Percentiles rank a stretch among this genome's conserved stretches.
Evolutionary conservation across 352 stramenopile species (phyloP).

Genomic region (Pythium grandisporangium): DNA sequence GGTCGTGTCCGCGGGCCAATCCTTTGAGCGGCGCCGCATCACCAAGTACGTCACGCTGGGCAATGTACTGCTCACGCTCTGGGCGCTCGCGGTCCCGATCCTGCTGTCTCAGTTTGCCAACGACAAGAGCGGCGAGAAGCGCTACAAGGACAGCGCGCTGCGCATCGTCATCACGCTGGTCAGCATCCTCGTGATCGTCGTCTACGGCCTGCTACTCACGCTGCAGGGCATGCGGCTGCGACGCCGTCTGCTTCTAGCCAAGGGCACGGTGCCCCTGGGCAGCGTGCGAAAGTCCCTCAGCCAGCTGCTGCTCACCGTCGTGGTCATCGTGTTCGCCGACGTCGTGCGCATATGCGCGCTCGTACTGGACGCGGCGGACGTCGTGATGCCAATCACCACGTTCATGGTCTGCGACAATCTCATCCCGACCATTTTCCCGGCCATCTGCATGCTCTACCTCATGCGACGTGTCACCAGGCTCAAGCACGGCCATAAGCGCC

Average conservation of each 20-base stretch:
- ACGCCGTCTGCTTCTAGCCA: constrained; percentile 55
- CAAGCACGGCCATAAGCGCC: too few species aligned
- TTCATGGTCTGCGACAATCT: constrained; percentile 72
- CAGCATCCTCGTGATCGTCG: constrained; percentile 44
- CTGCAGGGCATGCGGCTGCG: constrained; percentile 70
- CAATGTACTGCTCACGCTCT: constrained; percentile 45
- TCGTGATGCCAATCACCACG: constrained; percentile 45
- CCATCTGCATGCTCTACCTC: constrained; percentile 86
- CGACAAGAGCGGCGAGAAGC: constrained; percentile 49
- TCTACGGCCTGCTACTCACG: constrained; percentile 56
- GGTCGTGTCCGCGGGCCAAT: constrained; percentile 69
- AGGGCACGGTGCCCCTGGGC: constrained; percentile 47
- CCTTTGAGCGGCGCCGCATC: constrained; percentile 38
- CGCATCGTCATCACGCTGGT: constrained; percentile 48
- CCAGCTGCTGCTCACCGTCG: constrained; percentile 76
- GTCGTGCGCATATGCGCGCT: constrained; percentile 61
- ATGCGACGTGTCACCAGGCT: constrained; percentile 54
- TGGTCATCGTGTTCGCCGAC: constrained; percentile 67
- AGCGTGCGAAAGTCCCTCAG: constrained; percentile 75
- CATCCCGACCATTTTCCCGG: constrained; percentile 77
- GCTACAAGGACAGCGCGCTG: constrained; percentile 47
- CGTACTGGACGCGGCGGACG: constrained; percentile 33
- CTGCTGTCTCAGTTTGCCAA: constrained; percentile 39
- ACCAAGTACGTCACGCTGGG: constrained; percentile 42
- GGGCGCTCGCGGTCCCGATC: constrained; percentile 46